phyloP scores from a whole-genome alignment of 164 flowering plant genomes.

The Magnolia sinica region DNA sequence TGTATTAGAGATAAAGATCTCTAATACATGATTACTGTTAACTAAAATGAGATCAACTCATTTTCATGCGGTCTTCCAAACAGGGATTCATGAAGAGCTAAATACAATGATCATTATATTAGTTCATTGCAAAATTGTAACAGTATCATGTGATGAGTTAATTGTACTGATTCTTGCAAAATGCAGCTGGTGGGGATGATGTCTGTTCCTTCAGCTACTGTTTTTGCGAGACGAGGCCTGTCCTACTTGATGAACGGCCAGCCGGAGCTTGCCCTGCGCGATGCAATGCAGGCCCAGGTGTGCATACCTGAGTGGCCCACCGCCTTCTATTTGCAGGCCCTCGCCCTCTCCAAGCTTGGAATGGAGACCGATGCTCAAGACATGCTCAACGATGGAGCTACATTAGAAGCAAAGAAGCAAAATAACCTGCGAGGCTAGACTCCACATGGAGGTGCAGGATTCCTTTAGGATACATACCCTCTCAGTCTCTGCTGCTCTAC shows the following conservation, averaged over 20 bases:
- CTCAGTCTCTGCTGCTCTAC: background rate
- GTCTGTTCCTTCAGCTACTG: slow-evolving; percentile 86
- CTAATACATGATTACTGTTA: too few relatives aligned
- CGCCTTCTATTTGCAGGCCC: slow-evolving; percentile 95
- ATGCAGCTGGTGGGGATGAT: slow-evolving; percentile 79
- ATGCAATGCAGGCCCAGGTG: slow-evolving; percentile 98
- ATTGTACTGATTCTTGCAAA: background rate
- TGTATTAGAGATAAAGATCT: too few relatives aligned
- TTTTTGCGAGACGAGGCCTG: slow-evolving; percentile 76
- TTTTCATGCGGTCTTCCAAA: too few relatives aligned
- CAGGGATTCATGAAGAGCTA: too few relatives aligned
- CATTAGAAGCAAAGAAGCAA: slow-evolving; percentile 81
- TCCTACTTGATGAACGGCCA: slow-evolving; percentile 81
- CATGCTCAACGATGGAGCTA: slow-evolving; percentile 93
- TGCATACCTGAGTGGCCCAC: slow-evolving; percentile 97
- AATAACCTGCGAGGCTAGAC: slow-evolving; percentile 72
- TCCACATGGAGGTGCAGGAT: background rate
- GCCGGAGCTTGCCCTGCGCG: slow-evolving; percentile 80
- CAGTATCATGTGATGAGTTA: background rate
- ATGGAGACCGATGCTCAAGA: slow-evolving; percentile 98
- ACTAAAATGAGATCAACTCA: too few relatives aligned
- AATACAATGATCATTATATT: too few relatives aligned
- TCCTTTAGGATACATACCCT: background rate
- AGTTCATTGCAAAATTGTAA: background rate
- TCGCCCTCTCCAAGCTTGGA: slow-evolving; percentile 90